A percentile compares a stretch with the other conserved stretches of the same genome.
Evolutionary conservation across 73 alveolate genomes (phyloP).

Genomic region (Stentor roeselii): DNA sequence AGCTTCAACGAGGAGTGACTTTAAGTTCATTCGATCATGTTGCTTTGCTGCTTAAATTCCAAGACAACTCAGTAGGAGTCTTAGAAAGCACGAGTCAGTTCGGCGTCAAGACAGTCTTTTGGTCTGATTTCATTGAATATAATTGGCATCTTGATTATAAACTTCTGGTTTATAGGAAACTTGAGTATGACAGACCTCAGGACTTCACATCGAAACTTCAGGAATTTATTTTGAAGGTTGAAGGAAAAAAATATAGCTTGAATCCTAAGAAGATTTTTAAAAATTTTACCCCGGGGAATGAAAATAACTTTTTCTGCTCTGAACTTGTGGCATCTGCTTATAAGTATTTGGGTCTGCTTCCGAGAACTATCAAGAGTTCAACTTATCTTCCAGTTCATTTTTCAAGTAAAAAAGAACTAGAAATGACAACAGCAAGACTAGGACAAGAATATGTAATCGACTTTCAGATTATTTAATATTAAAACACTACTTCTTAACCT

Average conservation of each 20-base stretch:
- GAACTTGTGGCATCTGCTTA: conserved; percentile 84
- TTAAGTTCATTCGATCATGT: conserved; percentile 45
- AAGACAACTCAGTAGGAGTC: conserved; percentile 24
- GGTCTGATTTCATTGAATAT: conserved; percentile 32
- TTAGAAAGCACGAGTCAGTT: conserved; percentile 44
- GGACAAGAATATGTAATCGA: conserved; percentile 3
- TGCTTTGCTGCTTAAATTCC: conserved; percentile 32
- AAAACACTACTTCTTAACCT: background rate
- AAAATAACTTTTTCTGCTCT: conserved; percentile 68
- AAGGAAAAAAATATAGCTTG: conserved; percentile 54
- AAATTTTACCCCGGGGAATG: conserved; percentile 30
- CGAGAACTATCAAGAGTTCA: conserved; percentile 36
- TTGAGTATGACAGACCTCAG: conserved; percentile 47
- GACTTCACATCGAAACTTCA: conserved; percentile 34
- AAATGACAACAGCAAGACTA: background rate
- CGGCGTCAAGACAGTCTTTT: conserved; percentile 36
- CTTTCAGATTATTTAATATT: conserved; percentile 22
- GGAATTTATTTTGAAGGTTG: conserved; percentile 47
- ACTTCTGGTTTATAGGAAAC: conserved; percentile 47
- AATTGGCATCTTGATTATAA: conserved; percentile 56
- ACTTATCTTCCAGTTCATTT: conserved; percentile 58
- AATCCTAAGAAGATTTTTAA: conserved; percentile 36
- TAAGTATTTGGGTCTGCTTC: conserved; percentile 59
- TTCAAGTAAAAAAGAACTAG: conserved; percentile 29
- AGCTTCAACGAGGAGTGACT: conserved; percentile 32